Conservation (phyloP, 2,329 filamentous ascomycete genomes). For the Pseudogymnoascus sp. region DNA sequence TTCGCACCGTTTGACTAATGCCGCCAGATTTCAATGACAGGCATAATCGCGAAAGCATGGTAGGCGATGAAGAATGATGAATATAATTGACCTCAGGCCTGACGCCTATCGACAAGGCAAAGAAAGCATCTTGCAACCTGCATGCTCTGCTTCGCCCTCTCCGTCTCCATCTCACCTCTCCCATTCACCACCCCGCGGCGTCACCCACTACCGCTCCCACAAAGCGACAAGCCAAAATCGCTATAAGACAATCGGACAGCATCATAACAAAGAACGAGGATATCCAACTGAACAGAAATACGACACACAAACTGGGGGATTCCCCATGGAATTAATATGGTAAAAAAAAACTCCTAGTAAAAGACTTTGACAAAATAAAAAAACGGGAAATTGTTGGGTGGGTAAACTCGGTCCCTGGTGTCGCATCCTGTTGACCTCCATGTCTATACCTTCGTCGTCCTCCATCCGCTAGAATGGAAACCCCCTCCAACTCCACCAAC, state of each 20-base stretch:
- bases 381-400: neutral
- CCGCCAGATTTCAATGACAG: neutral
- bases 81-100: neutral
- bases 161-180: neutral
- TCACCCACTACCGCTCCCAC: neutral
- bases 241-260: neutral
- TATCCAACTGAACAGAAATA: neutral
- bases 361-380: constrained; percentile 3
- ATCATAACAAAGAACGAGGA: neutral
- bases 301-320: neutral
- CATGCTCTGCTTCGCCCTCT: neutral
- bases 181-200: neutral
- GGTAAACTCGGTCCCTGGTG: neutral
- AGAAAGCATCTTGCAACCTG: neutral
- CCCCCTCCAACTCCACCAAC: neutral
- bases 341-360: constrained; percentile 1
- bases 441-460: neutral
- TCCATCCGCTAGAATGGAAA: neutral
- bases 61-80: neutral
- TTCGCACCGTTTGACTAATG: neutral
- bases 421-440: neutral
- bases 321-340: neutral
- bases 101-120: neutral
- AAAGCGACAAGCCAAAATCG: neutral
- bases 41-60: neutral